These are phyloP conservation scores for Fusarium sublunatum DNA, from an alignment of 2,329 filamentous ascomycete species.

Conservation along the genomic window DNA sequence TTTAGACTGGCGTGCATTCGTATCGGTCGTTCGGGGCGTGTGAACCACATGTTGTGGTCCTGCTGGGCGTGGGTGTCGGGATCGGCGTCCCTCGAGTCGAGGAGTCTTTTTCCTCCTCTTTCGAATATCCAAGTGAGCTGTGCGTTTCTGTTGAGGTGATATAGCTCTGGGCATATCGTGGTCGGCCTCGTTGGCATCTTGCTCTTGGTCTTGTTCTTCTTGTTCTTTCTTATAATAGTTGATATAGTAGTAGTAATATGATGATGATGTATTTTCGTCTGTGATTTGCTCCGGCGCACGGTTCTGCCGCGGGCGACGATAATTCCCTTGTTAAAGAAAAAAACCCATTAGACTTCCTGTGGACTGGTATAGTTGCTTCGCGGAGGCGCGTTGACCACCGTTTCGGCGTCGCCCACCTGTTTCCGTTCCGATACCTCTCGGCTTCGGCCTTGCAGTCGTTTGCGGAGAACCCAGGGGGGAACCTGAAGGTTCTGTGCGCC, in stretches of 20 bases:
- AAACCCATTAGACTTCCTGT: conserved; percentile 47
- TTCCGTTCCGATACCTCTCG: conserved; percentile 85
- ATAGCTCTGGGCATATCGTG: conserved; percentile 34
- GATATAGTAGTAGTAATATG: conserved; percentile 14
- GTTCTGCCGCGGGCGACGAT: conserved; percentile 39
- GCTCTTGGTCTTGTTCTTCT: conserved; percentile 11
- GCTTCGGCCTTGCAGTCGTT: conserved; percentile 69
- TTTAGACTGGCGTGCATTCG: conserved; percentile 24
- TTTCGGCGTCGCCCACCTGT: conserved; percentile 90
- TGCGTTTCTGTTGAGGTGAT: conserved; percentile 35
- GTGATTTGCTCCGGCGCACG: conserved; percentile 40
- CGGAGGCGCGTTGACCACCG: conserved; percentile 71
- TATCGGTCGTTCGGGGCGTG: conserved; percentile 16
- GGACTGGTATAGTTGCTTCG: conserved; percentile 47
- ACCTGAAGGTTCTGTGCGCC: conserved; percentile 48
- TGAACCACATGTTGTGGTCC: conserved; percentile 20
- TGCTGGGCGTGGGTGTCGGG: conserved; percentile 4
- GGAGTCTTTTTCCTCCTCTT: conserved; percentile 37
- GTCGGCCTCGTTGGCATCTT: conserved; percentile 16
- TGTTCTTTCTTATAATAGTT: conserved; percentile 26
- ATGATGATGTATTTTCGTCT: conserved; percentile 35
- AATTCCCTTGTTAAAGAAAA: conserved; percentile 43
- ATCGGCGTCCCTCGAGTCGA: conserved; percentile 24
- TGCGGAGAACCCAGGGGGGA: conserved; percentile 60
- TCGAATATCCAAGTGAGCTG: conserved; percentile 41